Evolutionary conservation across 805 yeast genomes (phyloP).

Genomic region (Kluyveromyces starmeri): DNA sequence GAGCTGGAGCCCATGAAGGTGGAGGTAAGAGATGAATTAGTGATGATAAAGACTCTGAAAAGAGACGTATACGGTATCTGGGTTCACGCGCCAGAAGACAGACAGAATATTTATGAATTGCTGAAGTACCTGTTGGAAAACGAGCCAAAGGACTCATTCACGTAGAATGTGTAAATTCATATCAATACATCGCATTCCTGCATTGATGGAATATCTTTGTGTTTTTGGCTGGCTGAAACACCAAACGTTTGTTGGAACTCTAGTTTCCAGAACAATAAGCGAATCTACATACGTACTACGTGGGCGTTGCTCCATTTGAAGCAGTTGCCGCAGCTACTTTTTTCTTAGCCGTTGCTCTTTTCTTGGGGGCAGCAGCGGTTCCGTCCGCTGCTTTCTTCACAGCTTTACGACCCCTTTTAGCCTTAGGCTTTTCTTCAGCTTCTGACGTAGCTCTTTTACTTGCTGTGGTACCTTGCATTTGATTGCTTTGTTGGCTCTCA

Average conservation of each 20-base stretch:
- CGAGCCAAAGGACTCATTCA: constrained; percentile 28
- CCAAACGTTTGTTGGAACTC: too few species aligned
- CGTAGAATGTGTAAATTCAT: constrained; percentile 12
- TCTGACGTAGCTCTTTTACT: constrained; percentile 6
- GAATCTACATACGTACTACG: too few species aligned
- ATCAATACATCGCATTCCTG: too few species aligned
- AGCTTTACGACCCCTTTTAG: constrained; percentile 26
- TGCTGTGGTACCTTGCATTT: constrained; percentile 18
- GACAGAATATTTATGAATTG: constrained; percentile 47
- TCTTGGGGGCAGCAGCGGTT: constrained; percentile 20
- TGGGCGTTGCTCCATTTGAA: too few species aligned
- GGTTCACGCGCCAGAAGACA: constrained; percentile 63
- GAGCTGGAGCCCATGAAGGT: constrained; percentile 46
- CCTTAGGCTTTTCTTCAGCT: constrained; percentile 18
- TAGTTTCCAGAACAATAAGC: too few species aligned
- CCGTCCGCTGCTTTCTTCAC: constrained; percentile 21
- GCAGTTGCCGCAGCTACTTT: constrained; percentile 10
- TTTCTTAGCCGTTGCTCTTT: constrained; percentile 23
- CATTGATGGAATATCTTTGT: too few species aligned
- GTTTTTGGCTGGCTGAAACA: too few species aligned
- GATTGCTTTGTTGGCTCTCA: constrained; percentile 24
- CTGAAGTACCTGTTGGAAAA: constrained; percentile 28
- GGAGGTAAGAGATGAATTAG: constrained; percentile 59
- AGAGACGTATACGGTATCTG: constrained; percentile 73
- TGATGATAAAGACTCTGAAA: constrained; percentile 56